phyloP scores from a whole-genome alignment of 805 yeast genomes.

The Barnettozyma vustinii region DNA sequence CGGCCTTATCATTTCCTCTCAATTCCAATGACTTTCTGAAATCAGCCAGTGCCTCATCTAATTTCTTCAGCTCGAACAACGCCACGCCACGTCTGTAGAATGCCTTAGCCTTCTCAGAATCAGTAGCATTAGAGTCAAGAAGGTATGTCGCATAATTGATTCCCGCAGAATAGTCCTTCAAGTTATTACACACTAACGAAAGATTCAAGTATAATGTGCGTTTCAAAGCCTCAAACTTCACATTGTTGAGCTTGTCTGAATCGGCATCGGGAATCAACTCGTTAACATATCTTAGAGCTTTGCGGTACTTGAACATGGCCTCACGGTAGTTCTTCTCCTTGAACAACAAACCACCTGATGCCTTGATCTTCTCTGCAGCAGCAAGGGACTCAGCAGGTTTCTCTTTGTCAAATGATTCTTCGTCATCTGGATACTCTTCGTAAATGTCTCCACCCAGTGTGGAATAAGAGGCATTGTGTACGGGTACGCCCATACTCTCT shows the following conservation, averaged over 20 bases:
- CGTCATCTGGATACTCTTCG: slow-evolving; percentile 79
- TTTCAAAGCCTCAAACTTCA: slow-evolving; percentile 43
- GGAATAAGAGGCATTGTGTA: slow-evolving; percentile 57
- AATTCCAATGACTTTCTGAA: slow-evolving; percentile 38
- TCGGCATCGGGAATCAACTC: slow-evolving; percentile 70
- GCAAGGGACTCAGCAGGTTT: slow-evolving; percentile 45
- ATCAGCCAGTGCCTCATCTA: slow-evolving; percentile 43
- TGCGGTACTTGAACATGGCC: slow-evolving; percentile 58
- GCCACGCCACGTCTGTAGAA: slow-evolving; percentile 51
- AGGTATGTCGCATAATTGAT: slow-evolving; percentile 51
- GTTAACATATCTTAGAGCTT: slow-evolving; percentile 63
- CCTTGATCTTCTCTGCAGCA: slow-evolving; percentile 54
- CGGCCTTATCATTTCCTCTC: slow-evolving; percentile 40
- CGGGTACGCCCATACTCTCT: slow-evolving; percentile 46
- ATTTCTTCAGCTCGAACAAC: slow-evolving; percentile 38
- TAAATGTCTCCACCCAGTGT: slow-evolving; percentile 61
- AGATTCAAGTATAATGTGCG: slow-evolving; percentile 43
- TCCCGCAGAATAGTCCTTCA: slow-evolving; percentile 43
- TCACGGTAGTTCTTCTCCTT: slow-evolving; percentile 45
- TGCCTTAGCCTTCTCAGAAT: slow-evolving; percentile 51
- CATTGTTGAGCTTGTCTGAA: slow-evolving; percentile 45
- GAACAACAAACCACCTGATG: slow-evolving; percentile 58
- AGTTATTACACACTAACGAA: slow-evolving; percentile 48
- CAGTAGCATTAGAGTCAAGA: slow-evolving; percentile 40
- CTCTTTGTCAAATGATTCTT: slow-evolving; percentile 50